Conservation (phyloP, 2,329 filamentous ascomycete species). For the Colletotrichum tropicale region DNA sequence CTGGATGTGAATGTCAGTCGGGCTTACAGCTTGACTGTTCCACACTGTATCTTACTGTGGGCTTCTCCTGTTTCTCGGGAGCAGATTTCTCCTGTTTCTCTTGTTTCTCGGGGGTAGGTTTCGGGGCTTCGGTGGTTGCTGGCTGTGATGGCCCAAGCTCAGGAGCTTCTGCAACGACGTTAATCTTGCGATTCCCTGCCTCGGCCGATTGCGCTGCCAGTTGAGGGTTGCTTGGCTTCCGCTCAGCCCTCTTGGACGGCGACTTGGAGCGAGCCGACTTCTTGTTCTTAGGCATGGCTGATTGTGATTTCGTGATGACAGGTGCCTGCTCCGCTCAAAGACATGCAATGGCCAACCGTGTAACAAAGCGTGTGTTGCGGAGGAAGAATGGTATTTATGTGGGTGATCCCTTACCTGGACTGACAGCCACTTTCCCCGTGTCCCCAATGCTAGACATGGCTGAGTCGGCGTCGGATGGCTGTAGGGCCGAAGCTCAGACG, state of each 20-base stretch:
- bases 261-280: constrained; percentile 4
- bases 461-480: constrained; percentile 13
- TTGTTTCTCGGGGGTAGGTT: not conserved
- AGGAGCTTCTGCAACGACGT: constrained; percentile 19
- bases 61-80: not conserved
- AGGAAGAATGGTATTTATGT: not conserved
- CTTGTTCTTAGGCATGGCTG: constrained; percentile 21
- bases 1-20: not conserved
- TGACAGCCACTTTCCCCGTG: constrained; percentile 8
- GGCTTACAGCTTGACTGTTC: too few relatives aligned
- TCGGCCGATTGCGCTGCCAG: constrained; percentile 5
- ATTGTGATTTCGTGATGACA: not conserved
- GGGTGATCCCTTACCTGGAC: constrained; percentile 14
- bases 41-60: not conserved
- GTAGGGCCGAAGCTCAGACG: constrained; percentile 12
- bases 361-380: not conserved
- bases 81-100: not conserved
- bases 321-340: not conserved
- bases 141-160: constrained; percentile 10
- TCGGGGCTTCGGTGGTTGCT: not conserved
- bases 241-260: not conserved
- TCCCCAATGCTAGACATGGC: constrained; percentile 20
- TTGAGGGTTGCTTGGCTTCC: constrained; percentile 13
- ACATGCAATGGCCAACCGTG: not conserved
- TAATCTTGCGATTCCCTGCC: constrained; percentile 11